A percentile compares a stretch with the other conserved stretches of the same genome.
Evolutionary conservation across 164 flowering plant species (phyloP).

Genomic region (Vitis riparia): DNA sequence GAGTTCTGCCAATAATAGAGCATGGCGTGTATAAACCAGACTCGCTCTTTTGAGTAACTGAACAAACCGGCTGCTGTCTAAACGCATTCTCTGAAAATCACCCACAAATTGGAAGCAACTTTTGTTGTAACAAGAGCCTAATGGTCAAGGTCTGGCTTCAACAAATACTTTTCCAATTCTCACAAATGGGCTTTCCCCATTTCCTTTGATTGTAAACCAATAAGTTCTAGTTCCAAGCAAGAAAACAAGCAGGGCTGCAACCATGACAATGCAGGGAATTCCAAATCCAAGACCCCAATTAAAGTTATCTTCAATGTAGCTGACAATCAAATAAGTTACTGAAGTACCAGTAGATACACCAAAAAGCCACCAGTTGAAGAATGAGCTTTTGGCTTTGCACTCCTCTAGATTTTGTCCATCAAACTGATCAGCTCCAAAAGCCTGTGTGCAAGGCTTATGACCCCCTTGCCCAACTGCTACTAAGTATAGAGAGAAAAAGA

Average conservation of each 20-base stretch:
- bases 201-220: slow-evolving; percentile 5
- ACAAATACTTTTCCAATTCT: slow-evolving; percentile 17
- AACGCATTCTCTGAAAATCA: too few species aligned
- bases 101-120: too few species aligned
- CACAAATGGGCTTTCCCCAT: slow-evolving; percentile 6
- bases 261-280: slow-evolving; percentile 25
- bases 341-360: slow-evolving; percentile 8
- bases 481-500: slow-evolving; percentile 20
- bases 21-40: too few species aligned
- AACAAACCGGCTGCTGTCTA: too few species aligned
- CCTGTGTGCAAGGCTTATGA: too few species aligned
- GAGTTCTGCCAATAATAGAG: too few species aligned
- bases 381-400: too few species aligned
- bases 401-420: too few species aligned
- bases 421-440: too few species aligned
- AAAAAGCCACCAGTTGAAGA: slow-evolving; percentile 3
- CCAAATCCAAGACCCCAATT: slow-evolving; percentile 24
- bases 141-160: neutral
- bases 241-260: slow-evolving; percentile 15
- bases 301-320: slow-evolving; percentile 22
- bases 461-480: slow-evolving; percentile 8
- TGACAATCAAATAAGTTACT: neutral
- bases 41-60: too few species aligned
- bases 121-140: too few species aligned
- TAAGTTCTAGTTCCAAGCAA: slow-evolving; percentile 20